Percentiles rank a stretch among this genome's conserved stretches.
These are phyloP conservation scores for Lagenidium giganteum DNA, from an alignment of 352 stramenopile species.

Conservation along the genomic window DNA sequence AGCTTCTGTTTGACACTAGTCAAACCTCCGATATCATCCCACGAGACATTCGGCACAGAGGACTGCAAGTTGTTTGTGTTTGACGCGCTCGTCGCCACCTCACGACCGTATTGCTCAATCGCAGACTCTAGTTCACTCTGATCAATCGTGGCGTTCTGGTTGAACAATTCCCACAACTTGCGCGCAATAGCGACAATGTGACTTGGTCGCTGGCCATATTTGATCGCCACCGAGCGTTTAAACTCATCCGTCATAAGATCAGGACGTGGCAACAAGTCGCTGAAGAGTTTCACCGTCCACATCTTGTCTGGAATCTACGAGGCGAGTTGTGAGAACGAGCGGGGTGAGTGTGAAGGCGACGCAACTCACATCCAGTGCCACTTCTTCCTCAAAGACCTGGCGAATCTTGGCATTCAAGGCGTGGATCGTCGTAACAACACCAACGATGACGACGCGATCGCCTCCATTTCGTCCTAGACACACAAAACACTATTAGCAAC, in stretches of 20 bases:
- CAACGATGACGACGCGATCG: constrained; percentile 49
- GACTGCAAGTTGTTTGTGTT: constrained; percentile 29
- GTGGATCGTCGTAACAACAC: constrained; percentile 45
- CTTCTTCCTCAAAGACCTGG: constrained; percentile 75
- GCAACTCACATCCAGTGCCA: constrained; percentile 50
- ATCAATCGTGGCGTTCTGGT: not conserved
- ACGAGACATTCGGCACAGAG: constrained; percentile 56
- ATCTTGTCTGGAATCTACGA: constrained; percentile 48
- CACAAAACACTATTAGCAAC: constrained; percentile 1
- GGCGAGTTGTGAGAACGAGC: not conserved
- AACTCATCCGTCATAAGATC: constrained; percentile 35
- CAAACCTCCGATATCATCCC: constrained; percentile 72
- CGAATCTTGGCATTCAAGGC: constrained; percentile 59
- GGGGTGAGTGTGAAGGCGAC: not conserved
- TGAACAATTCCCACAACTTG: constrained; percentile 19
- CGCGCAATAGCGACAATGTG: constrained; percentile 56
- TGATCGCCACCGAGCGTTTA: constrained; percentile 52
- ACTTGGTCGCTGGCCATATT: constrained; percentile 75
- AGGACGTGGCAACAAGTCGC: constrained; percentile 27
- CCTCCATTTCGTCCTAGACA: constrained; percentile 20
- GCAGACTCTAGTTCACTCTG: constrained; percentile 25
- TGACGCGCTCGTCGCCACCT: constrained; percentile 32
- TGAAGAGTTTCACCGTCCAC: constrained; percentile 46
- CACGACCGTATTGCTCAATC: constrained; percentile 37
- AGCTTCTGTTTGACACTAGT: constrained; percentile 68